Percentiles rank a stretch among this genome's conserved stretches.
Evolutionary conservation across 768 basidiomycete species (phyloP).

Genomic region (Crucibulum laeve): DNA sequence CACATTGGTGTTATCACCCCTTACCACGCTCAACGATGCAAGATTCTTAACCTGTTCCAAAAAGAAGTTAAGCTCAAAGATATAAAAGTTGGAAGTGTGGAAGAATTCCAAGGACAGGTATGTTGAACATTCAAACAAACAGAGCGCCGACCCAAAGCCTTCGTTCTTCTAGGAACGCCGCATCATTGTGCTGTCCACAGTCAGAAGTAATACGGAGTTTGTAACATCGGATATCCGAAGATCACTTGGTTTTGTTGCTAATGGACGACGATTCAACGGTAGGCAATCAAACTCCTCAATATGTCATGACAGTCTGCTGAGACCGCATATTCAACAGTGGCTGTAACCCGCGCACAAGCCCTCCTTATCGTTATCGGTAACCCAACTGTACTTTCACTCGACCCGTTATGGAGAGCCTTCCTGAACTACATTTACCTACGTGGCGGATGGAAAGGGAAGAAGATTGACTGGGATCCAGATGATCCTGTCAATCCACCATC

Average conservation of each 20-base stretch:
- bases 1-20: constrained; percentile 70
- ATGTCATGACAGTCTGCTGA: constrained; percentile 1
- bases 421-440: constrained; percentile 47
- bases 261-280: constrained; percentile 57
- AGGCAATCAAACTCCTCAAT: constrained; percentile 5
- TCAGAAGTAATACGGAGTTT: constrained; percentile 48
- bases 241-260: constrained; percentile 56
- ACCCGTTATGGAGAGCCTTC: constrained; percentile 58
- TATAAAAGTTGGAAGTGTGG: constrained; percentile 62
- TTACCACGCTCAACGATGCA: constrained; percentile 58
- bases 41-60: constrained; percentile 37
- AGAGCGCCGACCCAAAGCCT: constrained; percentile 22
- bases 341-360: constrained; percentile 62
- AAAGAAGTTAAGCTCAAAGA: constrained; percentile 24
- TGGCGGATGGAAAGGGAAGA: constrained; percentile 50
- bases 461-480: constrained; percentile 26
- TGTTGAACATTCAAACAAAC: constrained; percentile 11
- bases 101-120: constrained; percentile 69
- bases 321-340: constrained; percentile 52
- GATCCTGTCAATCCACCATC: constrained; percentile 23
- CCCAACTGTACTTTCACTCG: constrained; percentile 50
- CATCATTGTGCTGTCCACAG: constrained; percentile 56
- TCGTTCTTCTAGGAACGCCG: constrained; percentile 40
- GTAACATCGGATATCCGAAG: constrained; percentile 47
- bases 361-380: constrained; percentile 62